phyloP scores from a whole-genome alignment of 495 filamentous ascomycete genomes.

The Trichocladium uniseriatum region DNA sequence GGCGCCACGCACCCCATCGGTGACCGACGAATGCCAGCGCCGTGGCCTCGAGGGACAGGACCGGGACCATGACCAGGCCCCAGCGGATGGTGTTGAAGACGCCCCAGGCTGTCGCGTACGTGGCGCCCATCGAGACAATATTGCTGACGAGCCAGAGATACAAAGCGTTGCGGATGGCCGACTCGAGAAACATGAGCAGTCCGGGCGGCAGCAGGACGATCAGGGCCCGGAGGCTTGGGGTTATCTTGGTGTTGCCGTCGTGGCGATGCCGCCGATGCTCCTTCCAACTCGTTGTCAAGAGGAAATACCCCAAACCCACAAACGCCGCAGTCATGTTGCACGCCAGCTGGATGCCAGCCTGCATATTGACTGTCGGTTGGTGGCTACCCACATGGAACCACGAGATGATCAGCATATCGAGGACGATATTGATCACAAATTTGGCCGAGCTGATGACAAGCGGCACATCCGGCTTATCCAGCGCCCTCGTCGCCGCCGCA shows the following conservation, averaged over 20 bases:
- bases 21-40: constrained; percentile 60
- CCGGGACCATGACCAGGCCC: constrained; percentile 70
- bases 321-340: constrained; percentile 52
- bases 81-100: constrained; percentile 72
- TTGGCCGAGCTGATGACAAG: constrained; percentile 56
- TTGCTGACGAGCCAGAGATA: constrained; percentile 65
- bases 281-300: constrained; percentile 31
- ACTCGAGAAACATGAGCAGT: constrained; percentile 52
- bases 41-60: constrained; percentile 57
- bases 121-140: constrained; percentile 51
- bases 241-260: background rate
- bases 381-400: constrained; percentile 51
- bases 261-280: constrained; percentile 1
- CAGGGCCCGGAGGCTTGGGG: constrained; percentile 38
- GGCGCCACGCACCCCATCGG: constrained; percentile 53
- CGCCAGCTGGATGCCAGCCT: constrained; percentile 53
- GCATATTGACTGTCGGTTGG: constrained; percentile 50
- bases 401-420: constrained; percentile 63
- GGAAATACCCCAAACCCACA: constrained; percentile 52
- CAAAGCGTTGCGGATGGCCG: constrained; percentile 55
- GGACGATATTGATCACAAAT: constrained; percentile 56
- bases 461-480: constrained; percentile 67
- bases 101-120: constrained; percentile 67
- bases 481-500: constrained; percentile 49
- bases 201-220: constrained; percentile 46